Percentiles rank a stretch among this genome's conserved stretches.
phyloP scores from a whole-genome alignment of 192 early-diverging fungal genomes.

The Paraglomus brasilianum region DNA sequence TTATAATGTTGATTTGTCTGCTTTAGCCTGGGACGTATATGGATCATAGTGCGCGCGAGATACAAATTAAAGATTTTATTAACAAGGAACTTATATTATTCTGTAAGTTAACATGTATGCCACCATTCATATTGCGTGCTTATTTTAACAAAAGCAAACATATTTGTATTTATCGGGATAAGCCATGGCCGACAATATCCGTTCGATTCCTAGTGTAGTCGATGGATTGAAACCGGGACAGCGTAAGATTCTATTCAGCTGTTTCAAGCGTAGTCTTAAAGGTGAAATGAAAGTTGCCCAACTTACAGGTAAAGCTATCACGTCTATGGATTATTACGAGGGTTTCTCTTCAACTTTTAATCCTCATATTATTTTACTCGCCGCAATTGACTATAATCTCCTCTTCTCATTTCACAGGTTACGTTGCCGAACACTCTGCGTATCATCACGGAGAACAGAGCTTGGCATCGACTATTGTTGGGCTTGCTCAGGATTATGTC shows the following conservation, averaged over 20 bases:
- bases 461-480: constrained; percentile 83
- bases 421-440: constrained; percentile 82
- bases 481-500: constrained; percentile 92
- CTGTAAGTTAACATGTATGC: too few species aligned
- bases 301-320: too few species aligned
- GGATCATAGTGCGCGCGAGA: constrained; percentile 74
- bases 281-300: constrained; percentile 85
- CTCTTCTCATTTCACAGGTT: too few species aligned
- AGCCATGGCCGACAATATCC: constrained; percentile 92
- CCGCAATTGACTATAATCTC: too few species aligned
- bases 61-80: constrained; percentile 88
- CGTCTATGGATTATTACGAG: too few species aligned
- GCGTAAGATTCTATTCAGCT: constrained; percentile 88
- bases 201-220: constrained; percentile 91
- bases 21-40: constrained; percentile 90
- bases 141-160: too few species aligned
- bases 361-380: neutral
- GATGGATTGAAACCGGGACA: constrained; percentile 98
- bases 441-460: constrained; percentile 96
- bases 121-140: too few species aligned
- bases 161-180: too few species aligned
- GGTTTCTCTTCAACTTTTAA: neutral
- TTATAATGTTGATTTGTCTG: too few species aligned
- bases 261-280: constrained; percentile 78
- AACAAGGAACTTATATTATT: constrained; percentile 94